These are phyloP conservation scores for Lentinus polychrous DNA, from an alignment of 1,284 basidiomycete species.

Conservation along the genomic window DNA sequence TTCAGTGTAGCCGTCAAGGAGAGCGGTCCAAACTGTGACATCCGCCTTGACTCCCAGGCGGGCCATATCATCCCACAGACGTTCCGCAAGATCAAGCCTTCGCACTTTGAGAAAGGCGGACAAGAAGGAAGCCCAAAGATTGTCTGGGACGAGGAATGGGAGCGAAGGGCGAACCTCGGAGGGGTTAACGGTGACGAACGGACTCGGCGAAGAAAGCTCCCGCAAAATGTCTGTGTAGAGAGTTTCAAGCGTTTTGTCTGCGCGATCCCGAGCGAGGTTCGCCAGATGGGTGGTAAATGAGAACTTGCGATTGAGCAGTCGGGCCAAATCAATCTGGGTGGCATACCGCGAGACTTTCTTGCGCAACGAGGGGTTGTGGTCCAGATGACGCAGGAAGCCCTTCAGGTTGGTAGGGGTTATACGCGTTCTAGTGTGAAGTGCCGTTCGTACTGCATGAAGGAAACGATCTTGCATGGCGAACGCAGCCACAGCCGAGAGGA, in stretches of 20 bases:
- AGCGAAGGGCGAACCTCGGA: constrained; percentile 27
- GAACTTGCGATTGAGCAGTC: constrained; percentile 41
- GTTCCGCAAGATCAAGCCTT: constrained; percentile 46
- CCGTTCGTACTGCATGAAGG: constrained; percentile 39
- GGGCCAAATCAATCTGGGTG: constrained; percentile 40
- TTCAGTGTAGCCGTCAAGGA: constrained; percentile 54
- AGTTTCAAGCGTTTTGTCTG: constrained; percentile 29
- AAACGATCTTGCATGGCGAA: constrained; percentile 51
- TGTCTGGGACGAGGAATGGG: constrained; percentile 45
- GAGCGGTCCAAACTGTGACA: constrained; percentile 53
- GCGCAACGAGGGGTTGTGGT: constrained; percentile 25
- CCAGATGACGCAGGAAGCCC: constrained; percentile 32
- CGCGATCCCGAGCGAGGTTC: constrained; percentile 31
- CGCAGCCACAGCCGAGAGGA: constrained; percentile 51
- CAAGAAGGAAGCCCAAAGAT: constrained; percentile 57
- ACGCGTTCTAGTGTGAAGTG: constrained; percentile 31
- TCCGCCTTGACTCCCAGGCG: constrained; percentile 41
- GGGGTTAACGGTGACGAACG: constrained; percentile 39
- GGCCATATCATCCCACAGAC: constrained; percentile 59
- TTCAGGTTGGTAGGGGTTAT: constrained; percentile 28
- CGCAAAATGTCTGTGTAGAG: constrained; percentile 45
- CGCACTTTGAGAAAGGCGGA: constrained; percentile 49
- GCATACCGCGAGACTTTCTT: constrained; percentile 37
- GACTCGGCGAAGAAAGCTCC: constrained; percentile 34
- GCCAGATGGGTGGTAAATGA: constrained; percentile 44